Evolutionary conservation across 352 stramenopile genomes (phyloP).

Genomic region (Pythium oligandrum): DNA sequence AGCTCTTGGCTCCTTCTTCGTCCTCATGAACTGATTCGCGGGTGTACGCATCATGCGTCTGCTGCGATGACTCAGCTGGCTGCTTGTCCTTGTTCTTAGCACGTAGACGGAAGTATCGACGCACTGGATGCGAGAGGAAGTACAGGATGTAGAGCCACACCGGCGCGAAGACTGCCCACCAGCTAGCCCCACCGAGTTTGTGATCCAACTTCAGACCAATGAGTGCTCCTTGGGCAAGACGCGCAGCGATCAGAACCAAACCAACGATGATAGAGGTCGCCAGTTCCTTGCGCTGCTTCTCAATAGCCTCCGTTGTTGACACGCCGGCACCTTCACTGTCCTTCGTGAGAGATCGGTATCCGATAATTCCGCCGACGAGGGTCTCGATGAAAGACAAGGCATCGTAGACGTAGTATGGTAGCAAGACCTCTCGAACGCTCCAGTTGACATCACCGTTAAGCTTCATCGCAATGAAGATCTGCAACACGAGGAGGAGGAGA

Average conservation of each 20-base stretch:
- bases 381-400: constrained; percentile 56
- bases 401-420: constrained; percentile 82
- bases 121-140: constrained; percentile 47
- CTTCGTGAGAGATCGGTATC: constrained; percentile 68
- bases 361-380: constrained; percentile 16
- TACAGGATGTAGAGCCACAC: constrained; percentile 73
- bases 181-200: constrained; percentile 42
- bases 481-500: constrained; percentile 64
- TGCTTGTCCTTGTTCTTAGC: constrained; percentile 34
- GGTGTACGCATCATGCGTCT: constrained; percentile 68
- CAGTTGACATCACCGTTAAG: constrained; percentile 68
- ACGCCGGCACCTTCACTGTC: constrained; percentile 60
- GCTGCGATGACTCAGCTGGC: constrained; percentile 21
- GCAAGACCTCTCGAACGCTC: constrained; percentile 55
- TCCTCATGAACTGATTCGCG: constrained; percentile 63
- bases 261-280: constrained; percentile 21
- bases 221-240: constrained; percentile 59
- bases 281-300: constrained; percentile 29
- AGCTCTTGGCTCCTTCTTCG: constrained; percentile 62
- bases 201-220: constrained; percentile 67
- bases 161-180: constrained; percentile 78
- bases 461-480: constrained; percentile 81
- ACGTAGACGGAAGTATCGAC: constrained; percentile 46
- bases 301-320: constrained; percentile 54
- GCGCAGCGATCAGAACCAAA: constrained; percentile 40